These are phyloP conservation scores for Exserohilum turcica DNA, from an alignment of 2,329 filamentous ascomycete species.

Conservation along the genomic window DNA sequence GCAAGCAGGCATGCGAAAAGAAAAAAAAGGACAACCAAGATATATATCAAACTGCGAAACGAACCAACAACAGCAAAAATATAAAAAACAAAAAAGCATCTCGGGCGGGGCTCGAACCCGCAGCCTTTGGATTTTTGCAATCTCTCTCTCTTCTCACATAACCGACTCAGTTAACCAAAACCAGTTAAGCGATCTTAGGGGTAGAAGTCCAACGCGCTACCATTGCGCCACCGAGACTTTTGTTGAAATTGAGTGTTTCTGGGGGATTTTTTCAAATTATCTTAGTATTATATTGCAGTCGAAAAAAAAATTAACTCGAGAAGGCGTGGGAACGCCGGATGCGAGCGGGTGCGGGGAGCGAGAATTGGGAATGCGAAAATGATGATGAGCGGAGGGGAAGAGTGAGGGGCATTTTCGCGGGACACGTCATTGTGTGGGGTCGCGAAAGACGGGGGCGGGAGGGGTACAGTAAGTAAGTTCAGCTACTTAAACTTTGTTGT, in stretches of 20 bases:
- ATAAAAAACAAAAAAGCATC: slow-evolving; percentile 31
- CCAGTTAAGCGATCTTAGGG: background rate
- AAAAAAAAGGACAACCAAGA: background rate
- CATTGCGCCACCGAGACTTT: slow-evolving; percentile 40
- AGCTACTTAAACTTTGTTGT: no score
- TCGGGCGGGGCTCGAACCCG: slow-evolving; percentile 43
- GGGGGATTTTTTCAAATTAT: slow-evolving; percentile 7
- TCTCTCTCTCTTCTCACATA: no score
- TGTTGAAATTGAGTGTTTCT: slow-evolving; percentile 29
- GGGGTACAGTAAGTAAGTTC: no score
- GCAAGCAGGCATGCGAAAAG: background rate
- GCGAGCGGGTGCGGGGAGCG: no score
- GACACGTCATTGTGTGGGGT: slow-evolving; percentile 5
- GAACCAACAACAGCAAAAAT: background rate
- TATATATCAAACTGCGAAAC: background rate
- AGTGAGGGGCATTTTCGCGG: no score
- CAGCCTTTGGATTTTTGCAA: slow-evolving; percentile 37
- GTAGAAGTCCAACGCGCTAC: slow-evolving; percentile 45
- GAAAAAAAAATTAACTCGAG: no score
- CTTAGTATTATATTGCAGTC: background rate
- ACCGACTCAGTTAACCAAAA: no score
- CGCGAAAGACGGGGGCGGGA: background rate
- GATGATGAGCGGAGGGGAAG: no score
- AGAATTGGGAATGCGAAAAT: no score
- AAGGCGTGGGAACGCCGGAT: background rate